Base-by-base conservation (phyloP, 2,329 filamentous ascomycete genomes). In the Verticillium tricorpus region DNA sequence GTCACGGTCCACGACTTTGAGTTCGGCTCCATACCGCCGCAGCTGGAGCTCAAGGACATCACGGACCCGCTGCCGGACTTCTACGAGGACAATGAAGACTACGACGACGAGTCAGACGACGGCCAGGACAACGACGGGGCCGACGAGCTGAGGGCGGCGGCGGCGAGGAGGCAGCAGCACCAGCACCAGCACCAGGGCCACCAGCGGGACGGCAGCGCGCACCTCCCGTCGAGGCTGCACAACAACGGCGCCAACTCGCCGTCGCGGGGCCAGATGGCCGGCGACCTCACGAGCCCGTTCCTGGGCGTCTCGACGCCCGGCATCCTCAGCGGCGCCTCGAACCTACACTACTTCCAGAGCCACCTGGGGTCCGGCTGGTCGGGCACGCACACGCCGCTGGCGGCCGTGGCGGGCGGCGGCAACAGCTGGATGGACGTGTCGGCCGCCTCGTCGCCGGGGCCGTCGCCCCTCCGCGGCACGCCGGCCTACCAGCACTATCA, bases 31-130 rank as follows among this genome's bases (percentile, higher is more conserved):
- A 87, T 94, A 58, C 83, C 91, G 45, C 95, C 95, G 1, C 85
- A 91, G 68, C 85, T 99, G 52, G 92, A 96, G 72, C 89, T 99
- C 70, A 98, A 97, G 77, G 95, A 98, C 74, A 93, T 99, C 64
- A 96, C 94, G 69, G 93, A 99, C 73, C 95, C 95, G 2, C 84
- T 98, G 62, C 89, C 93, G 0, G 95, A 99, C 70, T 99, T 99
- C 72, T 99, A 99, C 79, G 95, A 97, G 69, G 88, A 91, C 68
- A 87, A 90, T 31, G 80, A 87, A 40, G 84, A 87, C 14, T 81
- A 81, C 11, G 76, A 76, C 6, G 80, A 78, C 2, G 81, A 82
- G 2, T 78, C 79, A 2, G 78, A 76, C 3, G 77, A 78, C 2
- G 73, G 75, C 0, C 70, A 65, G 0, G 70, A 69, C 0, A 73